Percentiles rank a stretch among this genome's conserved stretches.
Conservation (phyloP, 176 grass and related monocot species). For the Triticum aestivum region IWGSC_CS_RefSeq_v2.1 NC_057803.1:703630570-703631069, state of each 20-base stretch:
- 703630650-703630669: constrained; percentile 31
- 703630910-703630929: background rate
- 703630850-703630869: too few species aligned
- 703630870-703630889: constrained; percentile 52
- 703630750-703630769: too few species aligned
- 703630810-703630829: too few species aligned
- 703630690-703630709: constrained; percentile 80
- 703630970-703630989: background rate
- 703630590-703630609: constrained; percentile 49
- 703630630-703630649: constrained; percentile 27
- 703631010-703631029: constrained; percentile 99
- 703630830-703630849: too few species aligned
- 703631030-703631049: constrained; percentile 83
- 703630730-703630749: background rate
- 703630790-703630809: too few species aligned
- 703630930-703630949: background rate
- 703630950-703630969: background rate
- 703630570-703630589: constrained; percentile 21
- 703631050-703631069: constrained; percentile 99
- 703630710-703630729: constrained; percentile 94
- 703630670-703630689: constrained; percentile 62
- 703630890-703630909: constrained; percentile 2
- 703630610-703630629: constrained; percentile 30
- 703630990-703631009: constrained; percentile 41
- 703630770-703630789: too few species aligned